Conservation (phyloP, 108 stramenopile genomes). For the Fistulifera solaris region DNA sequence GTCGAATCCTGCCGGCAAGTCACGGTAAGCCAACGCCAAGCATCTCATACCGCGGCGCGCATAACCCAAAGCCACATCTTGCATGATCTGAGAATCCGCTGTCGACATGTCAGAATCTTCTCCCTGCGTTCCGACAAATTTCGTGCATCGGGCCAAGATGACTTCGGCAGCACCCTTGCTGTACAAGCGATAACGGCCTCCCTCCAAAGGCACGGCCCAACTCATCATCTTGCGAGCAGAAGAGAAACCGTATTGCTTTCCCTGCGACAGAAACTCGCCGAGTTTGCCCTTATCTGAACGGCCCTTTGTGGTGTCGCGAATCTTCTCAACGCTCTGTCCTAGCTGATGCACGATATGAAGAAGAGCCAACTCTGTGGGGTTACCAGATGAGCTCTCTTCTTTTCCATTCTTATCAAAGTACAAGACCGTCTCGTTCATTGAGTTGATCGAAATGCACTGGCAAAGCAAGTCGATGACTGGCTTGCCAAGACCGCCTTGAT, state of each 20-base stretch:
- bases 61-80: constrained; percentile 43
- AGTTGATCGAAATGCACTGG: constrained; percentile 50
- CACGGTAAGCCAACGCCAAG: constrained; percentile 71
- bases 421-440: constrained; percentile 80
- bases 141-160: constrained; percentile 45
- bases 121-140: constrained; percentile 18
- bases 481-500: constrained; percentile 22
- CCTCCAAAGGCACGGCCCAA: constrained; percentile 64
- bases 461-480: constrained; percentile 32
- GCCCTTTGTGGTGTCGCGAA: constrained; percentile 62
- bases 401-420: constrained; percentile 19
- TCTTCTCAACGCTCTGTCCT: constrained; percentile 47
- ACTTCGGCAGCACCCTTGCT: constrained; percentile 85
- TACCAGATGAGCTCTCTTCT: constrained; percentile 57
- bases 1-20: constrained; percentile 53
- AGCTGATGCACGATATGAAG: constrained; percentile 53
- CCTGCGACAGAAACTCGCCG: constrained; percentile 48
- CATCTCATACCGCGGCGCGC: constrained; percentile 75
- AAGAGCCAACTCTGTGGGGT: constrained; percentile 93
- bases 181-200: constrained; percentile 72
- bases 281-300: constrained; percentile 49
- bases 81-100: constrained; percentile 19
- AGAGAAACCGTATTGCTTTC: constrained; percentile 81
- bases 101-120: constrained; percentile 24
- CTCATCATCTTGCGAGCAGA: constrained; percentile 89